These are phyloP conservation scores for Exutisphaerella laricina DNA, from an alignment of 2,329 filamentous ascomycete genomes.

Conservation along the genomic window DNA sequence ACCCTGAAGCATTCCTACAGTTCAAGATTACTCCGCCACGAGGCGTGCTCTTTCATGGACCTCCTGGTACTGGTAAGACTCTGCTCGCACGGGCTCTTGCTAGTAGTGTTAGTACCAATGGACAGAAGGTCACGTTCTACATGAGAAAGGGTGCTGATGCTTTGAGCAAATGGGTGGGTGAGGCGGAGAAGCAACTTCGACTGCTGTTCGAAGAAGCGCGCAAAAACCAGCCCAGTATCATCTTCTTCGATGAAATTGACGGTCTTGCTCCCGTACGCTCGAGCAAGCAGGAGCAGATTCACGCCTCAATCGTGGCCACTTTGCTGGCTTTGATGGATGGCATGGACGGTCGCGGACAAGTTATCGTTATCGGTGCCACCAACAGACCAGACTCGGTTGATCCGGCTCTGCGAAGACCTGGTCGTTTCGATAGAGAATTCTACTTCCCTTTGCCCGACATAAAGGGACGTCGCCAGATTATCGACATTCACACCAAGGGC, in stretches of 20 bases:
- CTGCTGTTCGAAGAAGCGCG: constrained; percentile 92
- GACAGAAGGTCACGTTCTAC: constrained; percentile 95
- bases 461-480: constrained; percentile 73
- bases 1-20: constrained; percentile 85
- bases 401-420: constrained; percentile 86
- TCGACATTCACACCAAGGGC: constrained; percentile 91
- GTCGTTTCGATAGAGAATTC: constrained; percentile 94
- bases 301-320: constrained; percentile 94
- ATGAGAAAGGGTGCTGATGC: constrained; percentile 99
- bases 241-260: constrained; percentile 99
- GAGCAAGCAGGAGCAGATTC: constrained; percentile 97
- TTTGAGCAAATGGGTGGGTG: constrained; percentile 97
- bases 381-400: constrained; percentile 96
- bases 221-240: constrained; percentile 95
- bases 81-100: constrained; percentile 89
- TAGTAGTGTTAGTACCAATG: constrained; percentile 81
- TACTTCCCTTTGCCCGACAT: constrained; percentile 90
- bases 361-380: constrained; percentile 98
- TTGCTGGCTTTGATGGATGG: constrained; percentile 93
- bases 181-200: constrained; percentile 90
- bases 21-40: constrained; percentile 92
- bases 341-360: constrained; percentile 96
- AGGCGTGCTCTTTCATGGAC: constrained; percentile 93
- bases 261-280: constrained; percentile 91
- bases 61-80: constrained; percentile 95